Conservation (phyloP, 768 basidiomycete genomes). For the Brasilioporus rufonigricans region DNA sequence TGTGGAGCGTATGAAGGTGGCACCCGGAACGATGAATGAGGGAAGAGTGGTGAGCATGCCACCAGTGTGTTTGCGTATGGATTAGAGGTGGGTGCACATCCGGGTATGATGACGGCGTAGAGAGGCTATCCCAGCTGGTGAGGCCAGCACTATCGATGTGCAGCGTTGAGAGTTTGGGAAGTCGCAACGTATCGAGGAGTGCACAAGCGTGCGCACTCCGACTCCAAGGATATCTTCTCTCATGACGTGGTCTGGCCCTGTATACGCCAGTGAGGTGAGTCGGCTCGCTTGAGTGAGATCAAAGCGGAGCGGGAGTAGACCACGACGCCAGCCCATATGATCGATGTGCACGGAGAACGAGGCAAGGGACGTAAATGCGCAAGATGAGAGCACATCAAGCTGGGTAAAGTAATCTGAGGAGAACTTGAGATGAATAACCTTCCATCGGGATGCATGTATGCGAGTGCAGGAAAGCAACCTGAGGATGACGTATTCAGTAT, state of each 20-base stretch:
- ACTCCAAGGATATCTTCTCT: slow-evolving; percentile 1
- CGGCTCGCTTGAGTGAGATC: slow-evolving; percentile 17
- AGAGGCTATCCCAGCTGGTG: slow-evolving; percentile 11
- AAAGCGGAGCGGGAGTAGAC: slow-evolving; percentile 16
- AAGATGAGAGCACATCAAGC: slow-evolving; percentile 18
- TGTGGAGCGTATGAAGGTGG: slow-evolving; percentile 17
- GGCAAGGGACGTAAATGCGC: slow-evolving; percentile 19
- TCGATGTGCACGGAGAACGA: slow-evolving; percentile 25
- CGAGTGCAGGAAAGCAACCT: slow-evolving; percentile 20
- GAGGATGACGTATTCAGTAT: slow-evolving; percentile 20
- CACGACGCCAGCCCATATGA: slow-evolving; percentile 28
- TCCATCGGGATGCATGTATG: slow-evolving; percentile 22
- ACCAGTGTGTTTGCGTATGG: slow-evolving; percentile 11
- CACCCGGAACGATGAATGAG: slow-evolving; percentile 23
- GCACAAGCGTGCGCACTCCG: slow-evolving; percentile 15
- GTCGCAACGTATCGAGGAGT: slow-evolving; percentile 19
- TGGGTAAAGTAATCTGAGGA: slow-evolving; percentile 27
- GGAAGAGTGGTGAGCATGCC: slow-evolving; percentile 21
- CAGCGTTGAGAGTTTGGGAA: slow-evolving; percentile 22
- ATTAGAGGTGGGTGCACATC: slow-evolving; percentile 4
- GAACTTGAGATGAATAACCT: slow-evolving; percentile 25
- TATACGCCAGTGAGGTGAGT: slow-evolving; percentile 24
- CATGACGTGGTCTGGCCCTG: slow-evolving; percentile 4
- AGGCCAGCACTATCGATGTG: slow-evolving; percentile 23
- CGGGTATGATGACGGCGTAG: slow-evolving; percentile 7